phyloP scores from a whole-genome alignment of 768 basidiomycete genomes.

The Amylocystis lapponica region DNA sequence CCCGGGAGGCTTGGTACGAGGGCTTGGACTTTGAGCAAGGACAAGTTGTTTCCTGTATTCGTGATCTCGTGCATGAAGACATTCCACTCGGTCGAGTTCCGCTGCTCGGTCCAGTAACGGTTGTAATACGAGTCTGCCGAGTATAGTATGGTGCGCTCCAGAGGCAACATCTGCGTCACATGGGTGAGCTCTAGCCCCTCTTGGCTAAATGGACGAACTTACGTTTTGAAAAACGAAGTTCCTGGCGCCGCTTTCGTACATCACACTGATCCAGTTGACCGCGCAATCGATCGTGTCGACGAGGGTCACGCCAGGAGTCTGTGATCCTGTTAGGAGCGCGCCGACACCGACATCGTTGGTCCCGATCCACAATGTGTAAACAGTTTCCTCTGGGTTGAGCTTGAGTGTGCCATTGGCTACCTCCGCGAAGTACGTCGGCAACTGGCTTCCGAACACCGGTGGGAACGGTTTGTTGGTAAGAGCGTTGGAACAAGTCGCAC shows the following conservation, averaged over 20 bases:
- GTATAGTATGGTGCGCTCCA: conserved; percentile 26
- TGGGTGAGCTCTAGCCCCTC: neutral
- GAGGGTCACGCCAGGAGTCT: conserved; percentile 41
- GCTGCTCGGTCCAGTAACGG: conserved; percentile 25
- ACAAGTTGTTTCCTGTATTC: conserved; percentile 24
- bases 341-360: conserved; percentile 50
- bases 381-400: conserved; percentile 38
- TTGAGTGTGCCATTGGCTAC: conserved; percentile 35
- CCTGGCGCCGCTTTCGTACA: conserved; percentile 54
- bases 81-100: conserved; percentile 31
- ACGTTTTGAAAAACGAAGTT: conserved; percentile 71
- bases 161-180: conserved; percentile 29
- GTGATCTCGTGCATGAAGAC: conserved; percentile 29
- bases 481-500: conserved; percentile 62
- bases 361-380: conserved; percentile 67
- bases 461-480: conserved; percentile 55
- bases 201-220: conserved; percentile 23
- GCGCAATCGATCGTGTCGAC: conserved; percentile 54
- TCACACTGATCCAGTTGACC: conserved; percentile 50
- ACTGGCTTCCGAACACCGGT: conserved; percentile 50
- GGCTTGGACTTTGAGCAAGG: conserved; percentile 19
- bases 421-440: conserved; percentile 46
- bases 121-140: conserved; percentile 26
- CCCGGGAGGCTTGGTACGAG: conserved; percentile 26
- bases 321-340: conserved; percentile 47